Conservation (phyloP, 2,329 filamentous ascomycete species). For the Epichloe sp. region DNA sequence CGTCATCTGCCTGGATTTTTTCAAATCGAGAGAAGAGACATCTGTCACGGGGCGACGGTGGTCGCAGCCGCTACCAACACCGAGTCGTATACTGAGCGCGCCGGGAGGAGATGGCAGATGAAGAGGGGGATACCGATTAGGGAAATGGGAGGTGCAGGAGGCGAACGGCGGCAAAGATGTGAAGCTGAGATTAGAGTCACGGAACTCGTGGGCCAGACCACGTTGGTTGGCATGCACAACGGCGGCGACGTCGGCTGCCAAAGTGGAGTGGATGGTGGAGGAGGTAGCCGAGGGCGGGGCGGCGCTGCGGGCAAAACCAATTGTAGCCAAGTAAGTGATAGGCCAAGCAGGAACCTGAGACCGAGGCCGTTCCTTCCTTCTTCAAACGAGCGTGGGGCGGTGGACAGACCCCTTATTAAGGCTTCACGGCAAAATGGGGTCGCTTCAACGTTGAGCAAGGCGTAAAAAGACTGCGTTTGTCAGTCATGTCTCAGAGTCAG, state of each 20-base stretch:
- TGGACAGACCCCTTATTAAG: not conserved
- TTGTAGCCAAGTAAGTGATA: not conserved
- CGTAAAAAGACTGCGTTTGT: too few species aligned
- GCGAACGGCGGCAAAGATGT: not conserved
- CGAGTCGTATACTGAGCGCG: not conserved
- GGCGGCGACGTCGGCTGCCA: not conserved
- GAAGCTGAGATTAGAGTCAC: not conserved
- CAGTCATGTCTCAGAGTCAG: too few species aligned
- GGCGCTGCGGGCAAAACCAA: not conserved
- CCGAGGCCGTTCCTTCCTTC: not conserved
- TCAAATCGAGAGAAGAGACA: constrained; percentile 2
- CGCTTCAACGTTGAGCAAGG: too few species aligned
- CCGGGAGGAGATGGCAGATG: not conserved
- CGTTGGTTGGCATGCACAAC: not conserved
- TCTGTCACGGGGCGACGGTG: not conserved
- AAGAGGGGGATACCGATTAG: not conserved
- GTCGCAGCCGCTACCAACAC: not conserved
- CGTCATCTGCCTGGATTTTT: not conserved
- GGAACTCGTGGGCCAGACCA: not conserved
- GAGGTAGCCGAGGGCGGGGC: not conserved
- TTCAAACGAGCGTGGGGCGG: not conserved
- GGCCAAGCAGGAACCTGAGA: not conserved
- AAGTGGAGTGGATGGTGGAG: not conserved
- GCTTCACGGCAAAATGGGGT: too few species aligned
- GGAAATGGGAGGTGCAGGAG: not conserved